Evolutionary conservation across 768 basidiomycete genomes (phyloP).

Genomic region (Gloeophyllum trabeum): DNA sequence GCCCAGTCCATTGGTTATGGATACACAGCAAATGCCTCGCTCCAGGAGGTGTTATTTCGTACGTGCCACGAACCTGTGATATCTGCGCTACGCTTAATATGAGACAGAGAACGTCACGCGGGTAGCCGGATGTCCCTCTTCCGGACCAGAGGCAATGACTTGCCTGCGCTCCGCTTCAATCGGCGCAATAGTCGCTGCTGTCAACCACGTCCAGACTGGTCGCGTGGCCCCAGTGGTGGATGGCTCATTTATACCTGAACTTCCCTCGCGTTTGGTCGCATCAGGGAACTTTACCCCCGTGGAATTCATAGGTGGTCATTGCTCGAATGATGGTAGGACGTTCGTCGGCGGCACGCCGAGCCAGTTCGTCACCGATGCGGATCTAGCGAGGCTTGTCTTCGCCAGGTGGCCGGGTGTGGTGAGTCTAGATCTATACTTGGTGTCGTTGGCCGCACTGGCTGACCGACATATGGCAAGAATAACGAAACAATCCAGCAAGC

Average conservation of each 20-base stretch:
- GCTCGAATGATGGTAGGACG: constrained; percentile 30
- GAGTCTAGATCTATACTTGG: constrained; percentile 6
- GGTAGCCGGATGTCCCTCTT: constrained; percentile 16
- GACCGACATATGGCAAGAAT: constrained; percentile 12
- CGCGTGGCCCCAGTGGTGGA: constrained; percentile 12
- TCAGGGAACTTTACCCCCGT: constrained; percentile 20
- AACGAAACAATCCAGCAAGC: constrained; percentile 24
- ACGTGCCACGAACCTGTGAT: constrained; percentile 3
- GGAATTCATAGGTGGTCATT: constrained; percentile 28
- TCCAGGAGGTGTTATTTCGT: constrained; percentile 23
- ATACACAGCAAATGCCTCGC: constrained; percentile 13
- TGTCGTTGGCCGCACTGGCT: background rate
- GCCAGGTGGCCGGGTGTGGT: constrained; percentile 23
- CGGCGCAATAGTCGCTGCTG: constrained; percentile 25
- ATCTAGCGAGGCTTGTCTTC: constrained; percentile 20
- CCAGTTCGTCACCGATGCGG: constrained; percentile 27
- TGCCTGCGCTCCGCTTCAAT: constrained; percentile 26
- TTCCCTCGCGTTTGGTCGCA: constrained; percentile 24
- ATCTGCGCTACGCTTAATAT: background rate
- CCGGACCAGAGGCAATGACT: constrained; percentile 17
- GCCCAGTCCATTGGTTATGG: constrained; percentile 33
- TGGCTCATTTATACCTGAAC: constrained; percentile 15
- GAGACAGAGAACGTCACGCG: constrained; percentile 13
- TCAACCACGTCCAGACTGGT: constrained; percentile 18
- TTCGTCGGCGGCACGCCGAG: constrained; percentile 26